Base-by-base conservation (phyloP, 805 yeast species). In the Metschnikowia matae region DNA sequence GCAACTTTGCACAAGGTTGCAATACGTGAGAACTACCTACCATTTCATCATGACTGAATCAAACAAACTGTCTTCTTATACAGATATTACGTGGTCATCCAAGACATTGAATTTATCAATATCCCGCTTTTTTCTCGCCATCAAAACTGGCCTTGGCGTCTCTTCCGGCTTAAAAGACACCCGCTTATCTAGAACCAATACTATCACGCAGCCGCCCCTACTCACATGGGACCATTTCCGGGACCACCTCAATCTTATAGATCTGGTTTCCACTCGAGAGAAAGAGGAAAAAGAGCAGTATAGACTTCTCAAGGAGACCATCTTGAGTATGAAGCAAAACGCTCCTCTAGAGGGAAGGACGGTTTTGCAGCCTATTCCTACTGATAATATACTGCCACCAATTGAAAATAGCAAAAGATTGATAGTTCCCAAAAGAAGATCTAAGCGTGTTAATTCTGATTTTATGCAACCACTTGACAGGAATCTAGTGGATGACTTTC, bases 1-100 rank as follows among this genome's bases (percentile, higher is more conserved):
- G 45, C 45, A 42, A 37, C 45, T 42, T 42, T 42, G 45, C 45
- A 23, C 41, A 39, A 21, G 18, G 45, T 15, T 42, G 43, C 43
- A 40, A 15, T 15, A 13, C 37, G 15, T 18, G 8, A 10, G 18
- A 20, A 34, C 38, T n/a, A 42, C 32, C 18, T 36, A 41, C 7
- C 13, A 20, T 18, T 13, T 33, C 20, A 33, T 18, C 14, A 33
- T 42, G 38, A 42, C 34, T 4, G 34, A 20, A 26, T 13, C 34
- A 11, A 42, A 29, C 45, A 33, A 42, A 15, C 45, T 42, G 45
- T 42, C 45, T 2, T n/a, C 21, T 14, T 42, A 42, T 15, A 35
- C 46, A 0, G 46, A 44, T 6, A 26, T 44, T 17, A 44, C 46
- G 3, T 44, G 46, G 46, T 44, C 40, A 3, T 32, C 23, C 4